Base-by-base conservation (phyloP, 2,329 filamentous ascomycete species). In the Fusarium torulosum region DNA sequence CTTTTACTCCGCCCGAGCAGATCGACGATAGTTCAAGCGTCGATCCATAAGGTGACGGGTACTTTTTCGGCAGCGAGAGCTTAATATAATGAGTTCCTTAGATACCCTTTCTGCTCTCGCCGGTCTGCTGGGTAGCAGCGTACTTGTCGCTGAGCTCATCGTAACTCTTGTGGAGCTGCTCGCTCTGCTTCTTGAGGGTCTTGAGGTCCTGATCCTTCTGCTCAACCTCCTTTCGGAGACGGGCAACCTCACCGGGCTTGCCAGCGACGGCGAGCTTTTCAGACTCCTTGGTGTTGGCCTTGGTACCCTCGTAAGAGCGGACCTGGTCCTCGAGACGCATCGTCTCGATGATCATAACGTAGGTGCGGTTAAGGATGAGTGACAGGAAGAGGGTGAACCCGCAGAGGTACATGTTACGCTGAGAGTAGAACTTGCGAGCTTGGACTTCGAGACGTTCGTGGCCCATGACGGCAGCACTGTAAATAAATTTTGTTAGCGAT, bases 371-470 rank as follows among this genome's bases (percentile, higher is more conserved):
- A 78, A 96, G 92, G 81, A 99, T 99, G 69, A 99, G 87, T 53
- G 95, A 98, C 66, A 99, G 91, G 89, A 99, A 98, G 68, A 99
- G 91, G 7, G 96, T 99, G 86, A 99, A 99, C 74, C 96, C 96
- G 81, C 96, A 98, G 66, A 99, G 94, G 84, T 99, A 99, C 96
- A 99, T 99, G 89, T 99, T 99, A 81, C 96, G 94, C 85, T 99
- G 95, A 66, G 94, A 97, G 88, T 99, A 99, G 86, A 99, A 99
- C 84, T 99, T 99, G 87, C 96, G 94, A 70, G 96, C 95, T 82
- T 99, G 96, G 52, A 98, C 95, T 83, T 99, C 96, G 88, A 97
- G 94, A 69, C 96, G 95, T 79, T 98, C 96, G 77, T 93, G 91
- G 68, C 96, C 95, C 75, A 97, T 89, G 62, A 94, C 89, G 51